Evolutionary conservation across 2,329 filamentous ascomycete species (phyloP).

Genomic region (Hypocrella siamensis): DNA sequence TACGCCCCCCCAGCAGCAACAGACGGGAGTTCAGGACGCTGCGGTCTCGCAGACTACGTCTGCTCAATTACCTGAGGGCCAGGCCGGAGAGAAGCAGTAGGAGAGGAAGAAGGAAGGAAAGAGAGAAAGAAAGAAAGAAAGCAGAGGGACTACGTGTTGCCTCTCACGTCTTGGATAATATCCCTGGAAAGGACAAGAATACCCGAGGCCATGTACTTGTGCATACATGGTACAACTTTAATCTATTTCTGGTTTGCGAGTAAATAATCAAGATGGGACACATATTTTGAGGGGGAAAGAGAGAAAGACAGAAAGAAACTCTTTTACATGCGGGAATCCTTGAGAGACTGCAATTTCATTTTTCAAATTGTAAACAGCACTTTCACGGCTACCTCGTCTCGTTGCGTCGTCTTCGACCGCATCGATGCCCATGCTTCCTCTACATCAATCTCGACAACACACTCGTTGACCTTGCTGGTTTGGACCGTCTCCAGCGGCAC

Average conservation of each 20-base stretch:
- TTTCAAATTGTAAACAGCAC: constrained; percentile 17
- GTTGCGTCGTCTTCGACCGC: constrained; percentile 55
- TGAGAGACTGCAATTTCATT: too few relatives aligned
- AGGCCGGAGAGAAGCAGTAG: neutral
- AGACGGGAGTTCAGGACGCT: neutral
- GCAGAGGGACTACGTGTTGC: too few relatives aligned
- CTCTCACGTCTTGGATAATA: too few relatives aligned
- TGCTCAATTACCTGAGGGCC: neutral
- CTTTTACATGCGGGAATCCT: too few relatives aligned
- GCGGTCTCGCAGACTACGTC: neutral
- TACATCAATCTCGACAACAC: constrained; percentile 64
- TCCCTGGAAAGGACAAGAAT: too few relatives aligned
- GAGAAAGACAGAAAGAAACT: too few relatives aligned
- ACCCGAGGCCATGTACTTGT: too few relatives aligned
- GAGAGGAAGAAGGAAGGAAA: neutral
- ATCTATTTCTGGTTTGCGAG: too few relatives aligned
- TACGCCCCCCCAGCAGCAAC: neutral
- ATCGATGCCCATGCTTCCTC: constrained; percentile 64
- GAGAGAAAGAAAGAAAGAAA: neutral
- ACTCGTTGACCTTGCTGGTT: constrained; percentile 31
- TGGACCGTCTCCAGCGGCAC: constrained; percentile 53
- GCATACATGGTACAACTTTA: too few relatives aligned
- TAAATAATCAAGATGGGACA: too few relatives aligned
- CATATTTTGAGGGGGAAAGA: too few relatives aligned
- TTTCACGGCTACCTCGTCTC: constrained; percentile 62